Base-by-base conservation (phyloP, 2,329 filamentous ascomycete species). In the Hysterium pulicare region DNA sequence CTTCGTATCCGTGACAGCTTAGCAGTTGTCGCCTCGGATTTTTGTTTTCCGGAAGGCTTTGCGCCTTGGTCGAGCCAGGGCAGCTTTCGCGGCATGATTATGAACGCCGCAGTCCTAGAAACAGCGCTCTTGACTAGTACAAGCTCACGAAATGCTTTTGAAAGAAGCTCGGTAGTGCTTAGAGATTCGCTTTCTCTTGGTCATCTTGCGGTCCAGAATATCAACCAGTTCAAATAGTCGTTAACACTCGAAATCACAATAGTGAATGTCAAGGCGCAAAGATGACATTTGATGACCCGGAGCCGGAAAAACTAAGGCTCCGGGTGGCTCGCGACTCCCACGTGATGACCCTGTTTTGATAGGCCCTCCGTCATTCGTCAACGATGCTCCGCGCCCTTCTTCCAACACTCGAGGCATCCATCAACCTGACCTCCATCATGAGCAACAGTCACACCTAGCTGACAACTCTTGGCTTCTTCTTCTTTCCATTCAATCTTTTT, bases 11-110 rank as follows among this genome's bases (percentile, higher is more conserved):
- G 38, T 22, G 38, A 38, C 28, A 48, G 51, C 24, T 51, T 44
- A 4, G 49, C 39, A 31, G 49, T 20, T 30, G 39, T 47, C 9
- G 50, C 22, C 15, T 49, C 38, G 34, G 44, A 41, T 32, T 54
- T 54, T 17, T 34, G 38, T 35, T 55, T 48, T 21, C 50, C 22
- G 5, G 21, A 10, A 23, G 49, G 56, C 38, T 47, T 49, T 15
- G 40, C 36, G 31, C 55, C 59, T 40, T 60, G 57, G 34, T 57
- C 67, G 42, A 74, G 71, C 76, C 77, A 79, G 2, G 77, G 77
- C 5, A 80, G 54, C 47, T 71, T 71, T 51, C 77, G 73, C 17
- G 74, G 66, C 77, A 79, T 79, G n/a, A 24, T 49, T 47, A n/a
- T n/a, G n/a, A n/a, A n/a, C n/a, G n/a, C n/a, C n/a, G n/a, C n/a